Percentiles rank a stretch among this genome's conserved stretches.
These are phyloP conservation scores for Solanum medicagineum DNA, from an alignment of 257 asterid genomes.

Conservation along the genomic window DNA sequence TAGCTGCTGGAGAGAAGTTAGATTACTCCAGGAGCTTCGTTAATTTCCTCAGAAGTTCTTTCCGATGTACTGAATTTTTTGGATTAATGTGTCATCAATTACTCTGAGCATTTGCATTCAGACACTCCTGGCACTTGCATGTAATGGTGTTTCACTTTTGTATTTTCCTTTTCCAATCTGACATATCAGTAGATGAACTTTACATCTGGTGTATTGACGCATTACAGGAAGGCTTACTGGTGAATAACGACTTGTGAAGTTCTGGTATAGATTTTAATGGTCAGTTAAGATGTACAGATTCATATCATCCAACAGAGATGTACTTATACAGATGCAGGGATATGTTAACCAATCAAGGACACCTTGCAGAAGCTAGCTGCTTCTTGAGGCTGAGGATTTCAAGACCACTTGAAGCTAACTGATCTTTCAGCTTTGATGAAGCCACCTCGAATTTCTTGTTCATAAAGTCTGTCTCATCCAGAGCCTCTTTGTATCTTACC, in stretches of 20 bases:
- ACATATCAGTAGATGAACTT: not conserved
- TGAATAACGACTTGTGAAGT: not conserved
- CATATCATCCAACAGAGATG: not conserved
- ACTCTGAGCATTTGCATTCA: no score
- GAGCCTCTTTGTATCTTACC: conserved; percentile 23
- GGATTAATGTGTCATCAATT: no score
- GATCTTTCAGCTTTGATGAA: conserved; percentile 40
- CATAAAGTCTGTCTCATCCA: conserved; percentile 41
- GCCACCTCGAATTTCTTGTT: conserved; percentile 40
- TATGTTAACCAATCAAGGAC: not conserved
- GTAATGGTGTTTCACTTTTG: not conserved
- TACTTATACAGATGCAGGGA: not conserved
- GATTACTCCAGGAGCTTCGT: no score
- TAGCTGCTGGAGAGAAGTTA: no score
- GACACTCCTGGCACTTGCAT: no score
- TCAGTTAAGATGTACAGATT: not conserved
- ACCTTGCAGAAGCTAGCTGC: conserved; percentile 27
- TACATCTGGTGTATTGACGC: not conserved
- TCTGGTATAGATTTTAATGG: not conserved
- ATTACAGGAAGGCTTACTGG: not conserved
- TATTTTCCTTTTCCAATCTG: not conserved
- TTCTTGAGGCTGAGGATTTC: conserved; percentile 48
- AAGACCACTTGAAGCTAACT: conserved; percentile 30
- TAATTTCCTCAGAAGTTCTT: no score
- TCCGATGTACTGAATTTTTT: no score